Evolutionary conservation across 768 basidiomycete species (phyloP), one percentile per base, ranked within the genome.

Genomic region (Agaricus subrufescens): DNA sequence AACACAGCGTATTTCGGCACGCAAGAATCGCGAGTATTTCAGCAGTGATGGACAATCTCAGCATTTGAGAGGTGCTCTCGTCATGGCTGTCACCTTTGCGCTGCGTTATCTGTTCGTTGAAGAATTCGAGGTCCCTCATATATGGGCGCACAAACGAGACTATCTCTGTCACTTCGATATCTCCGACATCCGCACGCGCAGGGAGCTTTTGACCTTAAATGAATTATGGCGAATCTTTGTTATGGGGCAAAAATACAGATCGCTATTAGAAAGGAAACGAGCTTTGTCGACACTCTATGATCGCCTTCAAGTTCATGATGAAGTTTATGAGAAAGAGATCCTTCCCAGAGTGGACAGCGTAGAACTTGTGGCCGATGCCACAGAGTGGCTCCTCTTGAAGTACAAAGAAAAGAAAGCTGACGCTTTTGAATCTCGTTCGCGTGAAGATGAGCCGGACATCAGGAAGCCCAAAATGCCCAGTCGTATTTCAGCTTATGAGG

Each of bases 141-240:
- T 98, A 59, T 97, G 90, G 89, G 84, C 85, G 15, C 93, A 98
- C 75, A 91, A 91, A 64, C 82, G 91, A 38, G 97, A 99, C 68
- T 88, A 91, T 65, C 87, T 98, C 63, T 84, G 85, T 46, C 83
- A 89, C 68, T 91, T 90, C 69, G 89, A 93, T 64, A 76, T 83
- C 46, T 68, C 73, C 31, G 85, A 88, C 56, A 78, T 84, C 50
- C 75, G 81, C 34, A 66, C 78, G n/a, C 82, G 82, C 38, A 66
- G 81, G 23, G 87, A 89, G 59, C 83, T 98, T 30, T 80, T 99
- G 56, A 80, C 71, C 61, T 76, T 88, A 57, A 74, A 82, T 44
- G 95, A 99, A 63, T 70, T 98, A 7, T 99, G 97, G 97, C 81
- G 84, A n/a, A 85, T 98, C 57, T 87, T 91, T 60, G 66, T 80